A percentile compares a stretch with the other conserved stretches of the same genome.
Evolutionary conservation across 2,329 filamentous ascomycete species (phyloP).

Genomic region (Cryphonectria nitschkei): DNA sequence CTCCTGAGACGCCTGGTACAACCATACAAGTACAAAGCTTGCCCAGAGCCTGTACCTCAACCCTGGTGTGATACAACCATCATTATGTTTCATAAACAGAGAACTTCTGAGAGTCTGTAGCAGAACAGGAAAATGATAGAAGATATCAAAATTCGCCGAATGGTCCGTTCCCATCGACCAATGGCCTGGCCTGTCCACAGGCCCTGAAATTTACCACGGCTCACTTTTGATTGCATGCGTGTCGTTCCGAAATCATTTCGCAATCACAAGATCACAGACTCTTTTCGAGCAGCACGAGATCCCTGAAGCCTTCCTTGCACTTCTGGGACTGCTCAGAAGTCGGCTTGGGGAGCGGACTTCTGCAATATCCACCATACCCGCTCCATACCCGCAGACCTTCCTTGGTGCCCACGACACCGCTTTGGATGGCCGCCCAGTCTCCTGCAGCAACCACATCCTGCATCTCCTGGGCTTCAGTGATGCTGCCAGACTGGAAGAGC

Average conservation of each 20-base stretch:
- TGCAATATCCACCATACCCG: conserved; percentile 64
- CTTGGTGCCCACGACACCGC: conserved; percentile 74
- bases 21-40: not conserved
- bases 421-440: conserved; percentile 74
- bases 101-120: not conserved
- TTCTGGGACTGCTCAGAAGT: conserved; percentile 50
- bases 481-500: conserved; percentile 60
- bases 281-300: conserved; percentile 56
- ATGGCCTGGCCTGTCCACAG: too few relatives aligned
- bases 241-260: not conserved
- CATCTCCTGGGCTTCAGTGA: conserved; percentile 63
- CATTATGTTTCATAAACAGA: not conserved
- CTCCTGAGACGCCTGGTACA: not conserved
- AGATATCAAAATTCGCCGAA: not conserved
- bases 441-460: conserved; percentile 69
- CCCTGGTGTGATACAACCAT: not conserved
- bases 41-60: not conserved
- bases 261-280: conserved; percentile 41
- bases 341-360: conserved; percentile 56
- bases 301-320: conserved; percentile 61
- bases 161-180: not conserved
- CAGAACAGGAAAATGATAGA: not conserved
- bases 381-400: conserved; percentile 66
- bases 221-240: not conserved
- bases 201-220: not conserved